These are phyloP conservation scores for Skeletonema menzelii DNA, from an alignment of 108 stramenopile species.

Conservation along the genomic window DNA sequence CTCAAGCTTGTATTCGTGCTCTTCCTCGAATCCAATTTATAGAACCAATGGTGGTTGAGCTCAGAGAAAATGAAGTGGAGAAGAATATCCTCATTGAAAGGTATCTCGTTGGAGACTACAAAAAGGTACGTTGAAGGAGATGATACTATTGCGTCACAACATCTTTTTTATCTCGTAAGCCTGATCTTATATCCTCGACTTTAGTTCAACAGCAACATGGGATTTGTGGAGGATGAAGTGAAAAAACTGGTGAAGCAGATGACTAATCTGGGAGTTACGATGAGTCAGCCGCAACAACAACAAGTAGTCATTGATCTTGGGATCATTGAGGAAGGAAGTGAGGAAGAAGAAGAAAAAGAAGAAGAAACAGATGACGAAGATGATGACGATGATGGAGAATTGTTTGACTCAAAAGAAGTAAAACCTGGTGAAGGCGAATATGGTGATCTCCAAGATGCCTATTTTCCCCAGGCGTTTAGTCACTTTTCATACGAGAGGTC, in stretches of 20 bases:
- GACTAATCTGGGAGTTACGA: conserved; percentile 1
- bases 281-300: conserved; percentile 2
- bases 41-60: conserved; percentile 39
- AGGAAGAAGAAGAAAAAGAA: conserved; percentile 34
- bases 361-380: conserved; percentile 17
- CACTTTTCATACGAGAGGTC: conserved; percentile 54
- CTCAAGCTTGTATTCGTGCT: conserved; percentile 10
- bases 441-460: conserved; percentile 6
- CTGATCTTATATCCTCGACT: background rate
- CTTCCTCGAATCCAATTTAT: conserved; percentile 33
- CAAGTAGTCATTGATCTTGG: conserved; percentile 33
- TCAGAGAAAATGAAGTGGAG: conserved; percentile 18
- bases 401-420: conserved; percentile 13
- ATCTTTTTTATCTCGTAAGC: background rate
- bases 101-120: conserved; percentile 40
- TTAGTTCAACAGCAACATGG: conserved; percentile 49
- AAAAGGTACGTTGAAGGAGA: conserved; percentile 15
- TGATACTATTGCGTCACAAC: background rate
- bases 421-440: conserved; percentile 14
- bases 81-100: conserved; percentile 38
- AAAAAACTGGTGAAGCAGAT: conserved; percentile 9
- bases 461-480: conserved; percentile 53
- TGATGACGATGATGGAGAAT: background rate
- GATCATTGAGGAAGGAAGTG: conserved; percentile 48
- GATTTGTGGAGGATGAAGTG: conserved; percentile 25